Base-by-base conservation (phyloP, 164 flowering plant genomes). In the Tetracentron sinense region DNA sequence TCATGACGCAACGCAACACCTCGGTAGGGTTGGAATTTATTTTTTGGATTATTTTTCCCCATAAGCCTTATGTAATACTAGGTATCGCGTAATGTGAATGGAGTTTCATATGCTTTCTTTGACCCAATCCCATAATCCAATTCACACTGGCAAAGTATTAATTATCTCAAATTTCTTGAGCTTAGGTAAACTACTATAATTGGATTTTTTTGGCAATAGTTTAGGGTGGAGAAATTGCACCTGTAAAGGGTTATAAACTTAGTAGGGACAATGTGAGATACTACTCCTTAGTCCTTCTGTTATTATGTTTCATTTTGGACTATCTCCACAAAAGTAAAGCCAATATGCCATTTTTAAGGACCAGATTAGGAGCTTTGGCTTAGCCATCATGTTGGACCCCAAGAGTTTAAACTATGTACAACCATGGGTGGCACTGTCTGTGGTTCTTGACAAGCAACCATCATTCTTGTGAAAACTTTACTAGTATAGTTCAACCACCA, bases 401-500 rank as follows among this genome's bases (percentile, higher is more conserved):
- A n/a, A 51, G 42, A 15, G 15, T 8, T 10, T 38, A 38, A 38
- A 38, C 25, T 16, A 19, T 51, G 48, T 52, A 35, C 16, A 63
- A 17, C 30, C 44, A 62, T 51, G 64, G 56, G n/a, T 61, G 33
- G 65, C 38, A 50, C n/a, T n/a, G n/a, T n/a, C 64, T 51, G 52
- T 48, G 66, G 58, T 42, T 50, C 55, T 69, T 65, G 70, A 69
- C 71, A 66, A 58, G 61, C n/a, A 61, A 63, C 64, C 65, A 62
- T 49, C 50, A 55, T 27, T 69, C 33, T 65, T 12, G 54, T 42
- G 50, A 38, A 12, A 56, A 47, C 22, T 56, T 53, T 49, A 58
- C 56, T 20, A 54, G 8, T 8, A n/a, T n/a, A n/a, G n/a, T n/a
- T n/a, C n/a, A n/a, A n/a, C n/a, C n/a, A n/a, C n/a, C n/a, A n/a